Evolutionary conservation across 2,329 filamentous ascomycete genomes (phyloP), one percentile per base, ranked within the genome.

Genomic region (Sarocladium kiliense): DNA sequence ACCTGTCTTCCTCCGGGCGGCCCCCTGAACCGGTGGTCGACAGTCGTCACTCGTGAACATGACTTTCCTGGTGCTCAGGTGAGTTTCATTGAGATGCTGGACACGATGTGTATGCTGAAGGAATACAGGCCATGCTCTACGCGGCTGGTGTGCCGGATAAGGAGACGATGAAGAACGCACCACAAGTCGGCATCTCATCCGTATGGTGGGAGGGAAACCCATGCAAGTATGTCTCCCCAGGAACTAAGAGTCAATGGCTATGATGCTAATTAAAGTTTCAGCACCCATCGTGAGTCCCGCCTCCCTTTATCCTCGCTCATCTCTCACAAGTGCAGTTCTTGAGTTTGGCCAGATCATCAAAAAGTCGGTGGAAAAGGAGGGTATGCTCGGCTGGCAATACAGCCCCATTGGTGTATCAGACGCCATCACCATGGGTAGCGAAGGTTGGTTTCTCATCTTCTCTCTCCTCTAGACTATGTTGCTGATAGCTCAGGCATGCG

Each of bases 201-300:
- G 89, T 97, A 3, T 97, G 92, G 92, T 97, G 92, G 92, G 91
- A 97, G 72, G 93, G 93, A 26, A 97, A 97, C 68, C 90, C 93
- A 36, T 97, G 92, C 84, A 96, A 96, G 86, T 89, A 72, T 74
- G 86, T 79, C 16, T 10, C 19, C n/a, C 18, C 18, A 4, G 7
- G 32, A 9, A n/a, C 11, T 16, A 18, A 32, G 44, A 11, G 11
- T 11, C 49, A 2, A 19, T 3, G 23, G 16, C 14, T 18, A 16
- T 36, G 32, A 30, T 53, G 16, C 32, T 41, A 36, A 34, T n/a
- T 18, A 25, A 9, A 11, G 32, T 14, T 50, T 19, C 27, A 75
- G 73, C 61, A 75, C 71, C 32, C 73, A 76, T 63, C 65, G 73
- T 76, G 62, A 69, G 71, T 69, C 5, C 18, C 4, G 27, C 18